phyloP scores from a whole-genome alignment of 202 grass and related monocot genomes.

The Sporobolus alterniflorus region DNA sequence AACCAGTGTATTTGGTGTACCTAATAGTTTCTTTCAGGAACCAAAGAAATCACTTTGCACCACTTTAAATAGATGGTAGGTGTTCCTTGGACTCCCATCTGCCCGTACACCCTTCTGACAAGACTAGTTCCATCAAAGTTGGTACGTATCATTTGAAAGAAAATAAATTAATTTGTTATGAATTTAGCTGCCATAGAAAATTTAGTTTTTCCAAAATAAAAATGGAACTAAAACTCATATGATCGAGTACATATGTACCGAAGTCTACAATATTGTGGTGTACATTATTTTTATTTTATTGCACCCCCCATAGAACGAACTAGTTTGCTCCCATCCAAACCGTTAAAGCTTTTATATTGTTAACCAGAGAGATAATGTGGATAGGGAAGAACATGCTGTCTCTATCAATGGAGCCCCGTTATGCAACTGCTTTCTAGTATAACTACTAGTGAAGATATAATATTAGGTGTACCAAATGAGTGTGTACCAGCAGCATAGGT shows the following conservation, averaged over 20 bases:
- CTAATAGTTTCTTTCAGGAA: slow-evolving; percentile 27
- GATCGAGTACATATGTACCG: neutral
- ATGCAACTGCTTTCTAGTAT: slow-evolving; percentile 59
- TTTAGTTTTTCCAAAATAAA: neutral
- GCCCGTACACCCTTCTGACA: neutral
- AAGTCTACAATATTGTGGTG: neutral
- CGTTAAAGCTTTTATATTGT: slow-evolving; percentile 21
- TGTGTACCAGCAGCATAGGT: neutral
- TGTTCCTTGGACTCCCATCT: slow-evolving; percentile 4
- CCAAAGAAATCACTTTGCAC: slow-evolving; percentile 39
- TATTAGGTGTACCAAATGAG: slow-evolving; percentile 52
- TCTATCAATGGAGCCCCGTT: slow-evolving; percentile 47
- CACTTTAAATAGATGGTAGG: slow-evolving; percentile 38
- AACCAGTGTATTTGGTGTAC: slow-evolving; percentile 34
- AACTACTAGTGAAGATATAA: slow-evolving; percentile 38
- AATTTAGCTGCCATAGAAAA: neutral
- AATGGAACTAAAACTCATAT: neutral
- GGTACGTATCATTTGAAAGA: neutral
- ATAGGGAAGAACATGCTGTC: slow-evolving; percentile 27
- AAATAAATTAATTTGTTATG: neutral
- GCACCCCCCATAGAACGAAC: neutral
- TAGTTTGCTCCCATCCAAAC: slow-evolving; percentile 25
- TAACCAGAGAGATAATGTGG: slow-evolving; percentile 26
- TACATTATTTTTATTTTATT: neutral
- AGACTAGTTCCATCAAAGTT: slow-evolving; percentile 27